These are phyloP conservation scores for Gastrodia elata DNA, from an alignment of 106 monocot species.

Conservation along the genomic window DNA sequence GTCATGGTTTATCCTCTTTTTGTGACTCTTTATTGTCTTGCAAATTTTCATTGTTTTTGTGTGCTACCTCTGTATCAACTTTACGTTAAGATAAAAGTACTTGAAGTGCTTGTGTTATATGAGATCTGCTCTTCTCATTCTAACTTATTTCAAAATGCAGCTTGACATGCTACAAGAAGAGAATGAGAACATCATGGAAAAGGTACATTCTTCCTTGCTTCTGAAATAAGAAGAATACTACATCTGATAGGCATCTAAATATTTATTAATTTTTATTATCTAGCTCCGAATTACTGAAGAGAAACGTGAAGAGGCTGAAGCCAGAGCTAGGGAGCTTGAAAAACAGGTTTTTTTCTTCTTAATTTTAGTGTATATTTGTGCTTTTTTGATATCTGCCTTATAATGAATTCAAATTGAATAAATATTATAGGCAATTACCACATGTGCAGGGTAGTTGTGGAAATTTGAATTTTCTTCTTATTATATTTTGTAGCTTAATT, in stretches of 20 bases:
- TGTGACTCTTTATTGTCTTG: background rate
- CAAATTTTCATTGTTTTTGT: background rate
- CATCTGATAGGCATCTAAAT: background rate
- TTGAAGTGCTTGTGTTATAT: background rate
- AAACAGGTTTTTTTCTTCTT: slow-evolving; percentile 44
- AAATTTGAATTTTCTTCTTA: background rate
- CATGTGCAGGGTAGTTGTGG: background rate
- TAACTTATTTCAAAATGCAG: slow-evolving; percentile 27
- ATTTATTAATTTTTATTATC: slow-evolving; percentile 9
- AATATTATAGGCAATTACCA: background rate
- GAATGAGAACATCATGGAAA: slow-evolving; percentile 58
- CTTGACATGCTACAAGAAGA: slow-evolving; percentile 86
- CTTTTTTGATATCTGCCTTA: background rate
- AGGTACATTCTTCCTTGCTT: slow-evolving; percentile 22
- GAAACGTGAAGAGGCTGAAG: slow-evolving; percentile 54
- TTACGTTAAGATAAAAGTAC: slow-evolving; percentile 1
- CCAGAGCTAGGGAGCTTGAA: slow-evolving; percentile 66
- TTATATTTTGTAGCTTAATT: background rate
- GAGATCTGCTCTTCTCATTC: background rate
- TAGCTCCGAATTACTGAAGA: slow-evolving; percentile 50
- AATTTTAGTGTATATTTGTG: slow-evolving; percentile 3
- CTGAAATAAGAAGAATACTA: background rate
- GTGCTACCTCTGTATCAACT: background rate
- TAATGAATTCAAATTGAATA: background rate
- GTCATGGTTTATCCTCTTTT: background rate